Evolutionary conservation across 176 grass and related monocot genomes (phyloP).

Genomic region (Pontederia crassipes): DNA sequence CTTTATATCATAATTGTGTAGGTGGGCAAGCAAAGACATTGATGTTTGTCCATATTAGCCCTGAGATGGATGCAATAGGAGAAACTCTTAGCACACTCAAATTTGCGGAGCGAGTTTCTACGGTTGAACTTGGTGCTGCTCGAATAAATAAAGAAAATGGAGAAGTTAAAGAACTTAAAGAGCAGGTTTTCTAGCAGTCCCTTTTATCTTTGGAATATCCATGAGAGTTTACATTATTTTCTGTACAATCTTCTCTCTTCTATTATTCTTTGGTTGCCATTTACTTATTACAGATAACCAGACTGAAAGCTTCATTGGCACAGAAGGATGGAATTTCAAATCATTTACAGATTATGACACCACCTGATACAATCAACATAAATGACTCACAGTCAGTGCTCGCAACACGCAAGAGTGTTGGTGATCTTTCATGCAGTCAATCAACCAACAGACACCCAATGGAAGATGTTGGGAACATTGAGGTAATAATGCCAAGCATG

Average conservation of each 20-base stretch:
- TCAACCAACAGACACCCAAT: slow-evolving; percentile 72
- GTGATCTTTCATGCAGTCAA: slow-evolving; percentile 56
- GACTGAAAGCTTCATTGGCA: slow-evolving; percentile 70
- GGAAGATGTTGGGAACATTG: slow-evolving; percentile 97
- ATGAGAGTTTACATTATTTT: not conserved
- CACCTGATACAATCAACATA: slow-evolving; percentile 36
- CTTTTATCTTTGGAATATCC: not conserved
- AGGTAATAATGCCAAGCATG: slow-evolving; percentile 36
- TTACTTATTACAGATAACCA: slow-evolving; percentile 43
- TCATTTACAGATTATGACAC: slow-evolving; percentile 35
- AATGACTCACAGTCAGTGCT: slow-evolving; percentile 45
- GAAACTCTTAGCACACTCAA: slow-evolving; percentile 98
- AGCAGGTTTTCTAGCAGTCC: slow-evolving; percentile 51
- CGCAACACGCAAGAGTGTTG: slow-evolving; percentile 40
- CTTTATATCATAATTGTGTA: slow-evolving; percentile 24
- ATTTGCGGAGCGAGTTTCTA: slow-evolving; percentile 95
- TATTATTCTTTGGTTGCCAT: slow-evolving; percentile 8
- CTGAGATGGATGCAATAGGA: slow-evolving; percentile 75
- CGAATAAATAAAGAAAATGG: slow-evolving; percentile 82
- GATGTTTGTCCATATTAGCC: slow-evolving; percentile 99
- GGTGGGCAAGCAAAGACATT: slow-evolving; percentile 96
- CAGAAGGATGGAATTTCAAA: slow-evolving; percentile 58
- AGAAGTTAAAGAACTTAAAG: slow-evolving; percentile 82
- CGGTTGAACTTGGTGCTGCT: slow-evolving; percentile 97
- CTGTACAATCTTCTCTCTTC: not conserved